Evolutionary conservation across 2,329 filamentous ascomycete genomes (phyloP).

Genomic region (Paraphaeosphaeria sporulosa): DNA sequence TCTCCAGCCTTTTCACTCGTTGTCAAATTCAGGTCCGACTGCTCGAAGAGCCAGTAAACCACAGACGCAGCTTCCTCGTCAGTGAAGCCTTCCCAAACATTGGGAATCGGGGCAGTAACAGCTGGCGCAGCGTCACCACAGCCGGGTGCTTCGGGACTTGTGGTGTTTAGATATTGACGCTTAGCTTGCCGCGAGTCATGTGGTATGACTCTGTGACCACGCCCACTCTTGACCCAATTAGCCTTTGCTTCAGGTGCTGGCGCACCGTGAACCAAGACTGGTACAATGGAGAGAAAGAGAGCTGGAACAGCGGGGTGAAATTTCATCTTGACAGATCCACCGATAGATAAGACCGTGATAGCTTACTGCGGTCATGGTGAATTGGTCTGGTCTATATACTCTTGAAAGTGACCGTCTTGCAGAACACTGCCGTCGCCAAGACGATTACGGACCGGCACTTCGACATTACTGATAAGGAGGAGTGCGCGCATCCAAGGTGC

Average conservation of each 20-base stretch:
- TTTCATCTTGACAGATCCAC: neutral
- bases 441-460: neutral
- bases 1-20: neutral
- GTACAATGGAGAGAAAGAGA: neutral
- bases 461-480: neutral
- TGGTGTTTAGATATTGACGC: neutral
- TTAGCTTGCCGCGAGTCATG: neutral
- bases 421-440: neutral
- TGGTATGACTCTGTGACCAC: neutral
- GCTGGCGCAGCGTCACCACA: neutral
- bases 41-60: neutral
- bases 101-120: neutral
- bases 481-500: neutral
- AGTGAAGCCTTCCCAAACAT: slow-evolving; percentile 1
- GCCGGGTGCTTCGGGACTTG: neutral
- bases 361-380: neutral
- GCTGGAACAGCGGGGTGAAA: neutral
- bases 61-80: neutral
- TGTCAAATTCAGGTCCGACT: neutral
- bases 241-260: slow-evolving; percentile 1
- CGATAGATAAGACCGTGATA: neutral
- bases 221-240: neutral
- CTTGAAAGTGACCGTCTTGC: neutral
- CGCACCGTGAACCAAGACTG: neutral
- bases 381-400: neutral